Conservation (phyloP, 202 grass and related monocot genomes). For the Zizania palustris region DNA sequence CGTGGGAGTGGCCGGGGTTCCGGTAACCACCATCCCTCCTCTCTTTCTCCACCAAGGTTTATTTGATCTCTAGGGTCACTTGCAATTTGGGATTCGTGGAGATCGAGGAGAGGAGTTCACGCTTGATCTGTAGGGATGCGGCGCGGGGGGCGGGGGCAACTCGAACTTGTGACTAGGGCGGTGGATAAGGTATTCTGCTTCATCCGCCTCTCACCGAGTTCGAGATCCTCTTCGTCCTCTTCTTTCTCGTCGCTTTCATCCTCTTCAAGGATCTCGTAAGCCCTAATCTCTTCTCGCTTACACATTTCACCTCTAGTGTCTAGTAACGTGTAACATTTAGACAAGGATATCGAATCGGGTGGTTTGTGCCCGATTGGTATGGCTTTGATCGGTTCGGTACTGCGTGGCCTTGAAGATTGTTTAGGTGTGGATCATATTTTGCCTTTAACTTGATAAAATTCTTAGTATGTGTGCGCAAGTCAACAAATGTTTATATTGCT, state of each 20-base stretch:
- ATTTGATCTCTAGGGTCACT: too few species aligned
- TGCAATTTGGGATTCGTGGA: neutral
- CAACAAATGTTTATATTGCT: neutral
- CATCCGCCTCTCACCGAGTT: constrained; percentile 90
- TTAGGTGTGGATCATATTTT: neutral
- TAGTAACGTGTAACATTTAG: neutral
- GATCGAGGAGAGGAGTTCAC: neutral
- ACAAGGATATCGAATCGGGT: neutral
- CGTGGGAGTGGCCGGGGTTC: neutral
- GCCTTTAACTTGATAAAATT: neutral
- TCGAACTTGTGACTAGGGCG: constrained; percentile 58
- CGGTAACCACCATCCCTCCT: neutral
- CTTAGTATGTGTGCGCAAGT: neutral
- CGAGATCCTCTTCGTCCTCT: constrained; percentile 96
- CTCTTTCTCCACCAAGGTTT: neutral
- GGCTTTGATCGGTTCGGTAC: neutral
- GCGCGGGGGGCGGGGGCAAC: constrained; percentile 31
- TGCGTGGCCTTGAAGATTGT: neutral
- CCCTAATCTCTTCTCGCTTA: neutral
- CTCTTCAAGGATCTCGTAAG: constrained; percentile 92
- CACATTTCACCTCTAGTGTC: neutral
- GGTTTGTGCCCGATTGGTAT: neutral
- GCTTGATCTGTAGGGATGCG: constrained; percentile 33
- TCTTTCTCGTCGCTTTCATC: constrained; percentile 81
- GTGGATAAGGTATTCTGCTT: constrained; percentile 77